Conservation (phyloP, 441 rosid species). For the Pelargonium citronellum region DNA sequence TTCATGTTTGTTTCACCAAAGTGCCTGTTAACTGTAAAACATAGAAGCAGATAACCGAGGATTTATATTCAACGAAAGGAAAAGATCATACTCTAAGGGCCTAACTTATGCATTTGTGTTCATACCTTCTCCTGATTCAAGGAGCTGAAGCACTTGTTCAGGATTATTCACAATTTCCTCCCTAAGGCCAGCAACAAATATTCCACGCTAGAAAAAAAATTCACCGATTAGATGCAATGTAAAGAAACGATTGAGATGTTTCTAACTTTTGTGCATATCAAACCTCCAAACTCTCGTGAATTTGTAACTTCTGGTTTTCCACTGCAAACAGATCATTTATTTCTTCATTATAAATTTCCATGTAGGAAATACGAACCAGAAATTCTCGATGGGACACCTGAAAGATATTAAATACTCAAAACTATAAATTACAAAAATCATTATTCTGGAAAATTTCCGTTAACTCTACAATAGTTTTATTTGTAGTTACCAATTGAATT, state of each 20-base stretch:
- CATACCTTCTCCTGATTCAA: slow-evolving; percentile 85
- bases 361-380: slow-evolving; percentile 81
- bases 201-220: slow-evolving; percentile 55
- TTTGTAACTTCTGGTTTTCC: slow-evolving; percentile 73
- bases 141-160: slow-evolving; percentile 72
- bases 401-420: slow-evolving; percentile 12
- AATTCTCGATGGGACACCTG: slow-evolving; percentile 76
- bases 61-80: slow-evolving; percentile 12
- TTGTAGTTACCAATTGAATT: slow-evolving; percentile 39
- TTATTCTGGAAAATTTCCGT: not conserved
- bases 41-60: slow-evolving; percentile 9
- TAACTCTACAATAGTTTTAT: not conserved
- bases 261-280: slow-evolving; percentile 11
- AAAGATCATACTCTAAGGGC: not conserved
- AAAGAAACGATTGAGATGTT: not conserved
- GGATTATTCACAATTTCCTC: slow-evolving; percentile 77
- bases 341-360: slow-evolving; percentile 93
- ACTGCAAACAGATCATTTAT: slow-evolving; percentile 73
- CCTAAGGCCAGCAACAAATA: slow-evolving; percentile 77
- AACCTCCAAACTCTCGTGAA: slow-evolving; percentile 94
- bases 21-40: slow-evolving; percentile 64
- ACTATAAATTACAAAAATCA: slow-evolving; percentile 13
- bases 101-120: slow-evolving; percentile 17
- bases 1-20: slow-evolving; percentile 98
- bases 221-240: slow-evolving; percentile 8